Evolutionary conservation across 164 flowering plant species (phyloP).

Genomic region (Chimonanthus praecox): DNA sequence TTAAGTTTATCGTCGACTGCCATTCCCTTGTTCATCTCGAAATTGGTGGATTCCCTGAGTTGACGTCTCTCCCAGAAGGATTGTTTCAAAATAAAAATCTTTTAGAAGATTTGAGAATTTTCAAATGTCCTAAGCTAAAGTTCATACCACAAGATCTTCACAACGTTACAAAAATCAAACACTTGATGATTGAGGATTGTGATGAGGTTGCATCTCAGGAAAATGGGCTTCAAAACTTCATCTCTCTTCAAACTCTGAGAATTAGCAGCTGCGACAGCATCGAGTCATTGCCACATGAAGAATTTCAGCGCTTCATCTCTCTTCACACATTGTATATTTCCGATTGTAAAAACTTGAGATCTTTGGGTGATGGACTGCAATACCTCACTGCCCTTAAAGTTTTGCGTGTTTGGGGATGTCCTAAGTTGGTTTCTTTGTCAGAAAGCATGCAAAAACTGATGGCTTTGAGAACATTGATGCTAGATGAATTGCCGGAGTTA

Average conservation of each 20-base stretch:
- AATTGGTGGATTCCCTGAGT: neutral
- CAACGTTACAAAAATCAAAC: slow-evolving; percentile 3
- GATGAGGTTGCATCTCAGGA: slow-evolving; percentile 1
- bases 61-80: slow-evolving; percentile 2
- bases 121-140: slow-evolving; percentile 9
- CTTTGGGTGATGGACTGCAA: neutral
- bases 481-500: neutral
- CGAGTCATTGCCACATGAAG: neutral
- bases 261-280: neutral
- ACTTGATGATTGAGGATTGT: slow-evolving; percentile 10
- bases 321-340: rapidly evolving
- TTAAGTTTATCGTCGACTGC: neutral
- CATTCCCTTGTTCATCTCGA: slow-evolving; percentile 1
- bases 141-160: slow-evolving; percentile 3
- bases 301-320: neutral
- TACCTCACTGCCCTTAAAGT: neutral
- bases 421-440: neutral
- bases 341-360: neutral
- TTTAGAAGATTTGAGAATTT: neutral
- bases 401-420: neutral
- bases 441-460: neutral
- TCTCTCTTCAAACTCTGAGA: slow-evolving; percentile 1
- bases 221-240: slow-evolving; percentile 8
- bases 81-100: slow-evolving; percentile 3
- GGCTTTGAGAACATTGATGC: neutral